Base-by-base conservation (phyloP, 495 filamentous ascomycete genomes). In the Talaromyces wortmannii region DNA sequence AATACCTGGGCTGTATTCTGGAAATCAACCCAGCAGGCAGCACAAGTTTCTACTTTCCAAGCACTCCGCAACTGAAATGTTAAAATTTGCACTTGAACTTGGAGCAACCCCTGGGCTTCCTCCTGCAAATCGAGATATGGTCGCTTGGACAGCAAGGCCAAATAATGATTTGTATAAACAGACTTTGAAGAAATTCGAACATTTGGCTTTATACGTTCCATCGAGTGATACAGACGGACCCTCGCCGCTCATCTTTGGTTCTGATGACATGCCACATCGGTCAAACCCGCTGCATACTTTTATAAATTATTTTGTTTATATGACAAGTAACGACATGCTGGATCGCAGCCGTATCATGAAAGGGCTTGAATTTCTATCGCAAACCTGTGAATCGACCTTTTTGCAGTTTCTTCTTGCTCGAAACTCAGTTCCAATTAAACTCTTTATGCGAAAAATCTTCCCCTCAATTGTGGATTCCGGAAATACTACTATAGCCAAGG, bases 361-460 rank as follows among this genome's bases (percentile, higher is more conserved):
- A 53, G 29, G 17, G 17, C 1, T 53, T 1, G 40, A 53, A 1
- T 45, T 32, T 12, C 0, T 53, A 17, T 45, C 6, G n/a, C 5
- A 2, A 4, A 44, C 30, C 44, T 15, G 43, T 3, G 18, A 16
- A 17, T 17, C 16, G 2, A 23, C 33, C 30, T n/a, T 53, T 17
- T 30, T 53, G 13, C 30, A 8, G 18, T 16, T 30, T 1, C 18
- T 53, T 6, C 15, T 53, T 12, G 30, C 36, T 17, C 5, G 0
- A 43, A 7, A 45, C 17, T 43, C 33, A 15, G 29, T 30, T 1
- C 6, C 3, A 45, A 45, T 32, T 1, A 53, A 16, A 53, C 45
- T 23, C 3, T 53, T 53, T 31, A 53, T 45, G 5, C 43, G 50
- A 30, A 53, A 53, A 12, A 53, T 53, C n/a, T 16, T 53, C 33